Evolutionary conservation across 768 basidiomycete species (phyloP).

Genomic region (Calocybe cyanea): DNA sequence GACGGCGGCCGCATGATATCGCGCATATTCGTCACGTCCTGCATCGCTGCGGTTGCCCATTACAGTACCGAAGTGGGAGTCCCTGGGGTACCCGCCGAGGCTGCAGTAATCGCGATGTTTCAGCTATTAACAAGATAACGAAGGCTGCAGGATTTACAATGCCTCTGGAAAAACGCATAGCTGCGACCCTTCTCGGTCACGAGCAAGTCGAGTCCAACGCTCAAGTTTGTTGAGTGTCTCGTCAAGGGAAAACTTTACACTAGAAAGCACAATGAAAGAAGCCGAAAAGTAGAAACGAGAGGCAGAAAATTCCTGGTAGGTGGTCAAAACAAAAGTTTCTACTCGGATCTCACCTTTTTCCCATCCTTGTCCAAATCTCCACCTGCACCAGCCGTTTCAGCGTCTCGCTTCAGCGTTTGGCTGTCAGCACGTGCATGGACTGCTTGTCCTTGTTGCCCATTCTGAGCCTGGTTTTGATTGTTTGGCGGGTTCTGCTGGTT

Average conservation of each 20-base stretch:
- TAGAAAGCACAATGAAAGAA: slow-evolving; percentile 43
- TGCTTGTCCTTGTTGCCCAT: slow-evolving; percentile 7
- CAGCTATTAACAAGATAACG: not conserved
- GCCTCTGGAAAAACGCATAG: slow-evolving; percentile 57
- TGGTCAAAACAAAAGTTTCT: slow-evolving; percentile 1
- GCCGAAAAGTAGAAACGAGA: not conserved
- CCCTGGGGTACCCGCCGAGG: slow-evolving; percentile 55
- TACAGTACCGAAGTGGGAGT: slow-evolving; percentile 46
- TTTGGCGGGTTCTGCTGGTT: not conserved
- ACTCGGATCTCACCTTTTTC: slow-evolving; percentile 41
- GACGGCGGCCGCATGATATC: slow-evolving; percentile 52
- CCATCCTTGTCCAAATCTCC: slow-evolving; percentile 14
- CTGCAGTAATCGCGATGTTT: slow-evolving; percentile 1
- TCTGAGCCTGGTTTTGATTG: not conserved
- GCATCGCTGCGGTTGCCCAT: slow-evolving; percentile 46
- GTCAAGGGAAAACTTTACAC: slow-evolving; percentile 39
- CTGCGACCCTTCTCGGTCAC: slow-evolving; percentile 42
- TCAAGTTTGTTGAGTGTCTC: slow-evolving; percentile 50
- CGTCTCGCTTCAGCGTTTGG: slow-evolving; percentile 15
- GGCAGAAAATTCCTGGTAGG: not conserved
- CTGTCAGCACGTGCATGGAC: slow-evolving; percentile 11
- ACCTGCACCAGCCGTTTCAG: slow-evolving; percentile 3
- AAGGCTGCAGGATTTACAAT: slow-evolving; percentile 35
- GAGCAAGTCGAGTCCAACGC: slow-evolving; percentile 38
- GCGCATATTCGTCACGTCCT: slow-evolving; percentile 57